phyloP scores from a whole-genome alignment of 345 rosid genomes.

The Lagerstroemia speciosa region DNA sequence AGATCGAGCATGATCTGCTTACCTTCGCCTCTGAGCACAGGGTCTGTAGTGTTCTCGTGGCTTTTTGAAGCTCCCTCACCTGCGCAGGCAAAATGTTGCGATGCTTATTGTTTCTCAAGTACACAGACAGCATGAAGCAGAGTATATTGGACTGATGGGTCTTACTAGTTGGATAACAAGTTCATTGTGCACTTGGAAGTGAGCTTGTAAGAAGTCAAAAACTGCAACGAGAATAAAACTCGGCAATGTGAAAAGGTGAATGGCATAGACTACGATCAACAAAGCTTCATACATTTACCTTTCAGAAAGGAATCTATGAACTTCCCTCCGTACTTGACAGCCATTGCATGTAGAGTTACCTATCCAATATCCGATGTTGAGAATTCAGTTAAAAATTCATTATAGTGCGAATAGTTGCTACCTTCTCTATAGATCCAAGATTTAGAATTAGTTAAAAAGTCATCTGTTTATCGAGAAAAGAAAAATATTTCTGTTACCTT shows the following conservation, averaged over 20 bases:
- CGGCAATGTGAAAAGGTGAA: not conserved
- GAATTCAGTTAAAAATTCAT: not conserved
- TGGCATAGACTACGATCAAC: not conserved
- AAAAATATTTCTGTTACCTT: constrained; percentile 34
- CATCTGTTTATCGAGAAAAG: no score
- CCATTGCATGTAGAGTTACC: constrained; percentile 66
- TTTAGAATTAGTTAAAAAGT: no score
- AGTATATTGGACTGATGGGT: not conserved
- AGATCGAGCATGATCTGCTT: constrained; percentile 10
- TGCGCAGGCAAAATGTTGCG: not conserved
- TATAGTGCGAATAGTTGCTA: no score
- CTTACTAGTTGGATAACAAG: constrained; percentile 57
- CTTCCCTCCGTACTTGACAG: constrained; percentile 81
- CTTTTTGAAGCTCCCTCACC: constrained; percentile 85
- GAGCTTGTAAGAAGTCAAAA: constrained; percentile 61
- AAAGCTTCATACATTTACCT: constrained; percentile 29
- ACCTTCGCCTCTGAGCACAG: constrained; percentile 92
- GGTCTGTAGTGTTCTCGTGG: constrained; percentile 80
- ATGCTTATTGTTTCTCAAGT: not conserved
- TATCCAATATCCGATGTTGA: constrained; percentile 21
- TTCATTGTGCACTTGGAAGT: constrained; percentile 55
- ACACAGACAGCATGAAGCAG: not conserved
- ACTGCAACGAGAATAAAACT: constrained; percentile 26
- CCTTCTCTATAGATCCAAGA: no score
- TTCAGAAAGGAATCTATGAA: constrained; percentile 67